phyloP scores from a whole-genome alignment of 2,329 filamentous ascomycete species.

The Dryadomyces sulphureus region DNA sequence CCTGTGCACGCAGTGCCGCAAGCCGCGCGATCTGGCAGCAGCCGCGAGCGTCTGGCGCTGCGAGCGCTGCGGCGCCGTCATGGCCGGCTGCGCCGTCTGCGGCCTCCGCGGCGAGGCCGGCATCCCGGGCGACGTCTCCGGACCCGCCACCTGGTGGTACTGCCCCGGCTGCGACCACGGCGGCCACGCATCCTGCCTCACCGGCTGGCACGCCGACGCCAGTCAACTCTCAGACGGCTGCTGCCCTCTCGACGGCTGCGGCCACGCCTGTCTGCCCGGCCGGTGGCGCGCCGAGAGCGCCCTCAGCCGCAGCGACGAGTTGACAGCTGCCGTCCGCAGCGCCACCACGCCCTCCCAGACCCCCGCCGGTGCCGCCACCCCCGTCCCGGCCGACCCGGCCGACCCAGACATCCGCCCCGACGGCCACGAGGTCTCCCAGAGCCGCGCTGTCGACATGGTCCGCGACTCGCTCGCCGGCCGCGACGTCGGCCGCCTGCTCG shows the following conservation, averaged over 20 bases:
- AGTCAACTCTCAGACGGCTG: conserved; percentile 34
- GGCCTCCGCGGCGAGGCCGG: conserved; percentile 28
- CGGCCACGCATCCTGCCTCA: conserved; percentile 44
- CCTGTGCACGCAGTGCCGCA: conserved; percentile 39
- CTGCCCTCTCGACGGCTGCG: conserved; percentile 50
- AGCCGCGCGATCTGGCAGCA: conserved; percentile 29
- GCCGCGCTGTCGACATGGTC: conserved; percentile 44
- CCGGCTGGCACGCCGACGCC: conserved; percentile 35
- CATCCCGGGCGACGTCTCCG: conserved; percentile 11
- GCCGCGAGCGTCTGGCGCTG: conserved; percentile 37
- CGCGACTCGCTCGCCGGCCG: conserved; percentile 31
- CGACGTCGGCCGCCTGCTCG: conserved; percentile 24
- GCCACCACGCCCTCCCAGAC: not conserved
- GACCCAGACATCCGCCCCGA: conserved; percentile 26
- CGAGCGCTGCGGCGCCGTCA: conserved; percentile 35
- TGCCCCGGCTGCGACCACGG: conserved; percentile 49
- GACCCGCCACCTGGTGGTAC: conserved; percentile 42
- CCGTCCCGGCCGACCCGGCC: not conserved
- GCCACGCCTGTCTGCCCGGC: conserved; percentile 47
- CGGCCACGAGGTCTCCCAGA: conserved; percentile 39
- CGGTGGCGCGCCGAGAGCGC: conserved; percentile 34
- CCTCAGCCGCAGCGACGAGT: conserved; percentile 33
- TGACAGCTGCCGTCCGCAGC: conserved; percentile 21
- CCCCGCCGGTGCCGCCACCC: not conserved
- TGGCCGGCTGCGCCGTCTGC: conserved; percentile 45